These are phyloP conservation scores for Podospora anserina DNA, from an alignment of 495 filamentous ascomycete species.

Conservation along the genomic window DNA sequence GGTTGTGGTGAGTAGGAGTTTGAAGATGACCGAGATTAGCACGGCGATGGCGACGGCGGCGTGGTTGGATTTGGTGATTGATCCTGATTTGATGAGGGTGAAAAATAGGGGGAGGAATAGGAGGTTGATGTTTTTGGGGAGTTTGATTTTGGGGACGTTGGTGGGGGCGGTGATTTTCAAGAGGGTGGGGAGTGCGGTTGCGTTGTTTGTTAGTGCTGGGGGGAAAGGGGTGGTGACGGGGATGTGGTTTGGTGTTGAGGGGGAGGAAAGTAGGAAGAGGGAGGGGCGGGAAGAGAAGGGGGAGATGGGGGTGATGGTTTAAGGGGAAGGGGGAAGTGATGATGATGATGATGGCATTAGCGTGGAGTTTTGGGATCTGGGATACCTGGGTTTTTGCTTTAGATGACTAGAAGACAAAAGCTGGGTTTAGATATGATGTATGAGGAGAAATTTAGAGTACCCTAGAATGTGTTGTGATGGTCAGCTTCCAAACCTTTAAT, in stretches of 20 bases:
- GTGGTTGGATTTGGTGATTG: constrained; percentile 59
- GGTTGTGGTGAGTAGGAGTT: constrained; percentile 53
- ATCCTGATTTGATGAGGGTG: constrained; percentile 42
- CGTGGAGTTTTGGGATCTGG: not conserved
- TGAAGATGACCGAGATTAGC: constrained; percentile 59
- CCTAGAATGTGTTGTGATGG: not conserved
- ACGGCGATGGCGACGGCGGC: constrained; percentile 68
- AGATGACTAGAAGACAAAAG: not conserved
- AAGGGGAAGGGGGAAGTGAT: not conserved
- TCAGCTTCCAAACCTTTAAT: not conserved
- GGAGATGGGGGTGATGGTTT: not conserved
- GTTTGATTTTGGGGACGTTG: constrained; percentile 52
- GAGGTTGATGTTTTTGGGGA: constrained; percentile 48
- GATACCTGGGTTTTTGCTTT: not conserved
- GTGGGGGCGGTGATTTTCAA: constrained; percentile 50
- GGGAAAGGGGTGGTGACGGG: constrained; percentile 46
- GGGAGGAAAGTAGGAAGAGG: constrained; percentile 30
- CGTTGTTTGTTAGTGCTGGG: constrained; percentile 40
- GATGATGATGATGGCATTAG: not conserved
- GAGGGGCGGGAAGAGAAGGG: constrained; percentile 21
- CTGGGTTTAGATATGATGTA: no score
- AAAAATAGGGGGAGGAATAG: constrained; percentile 53
- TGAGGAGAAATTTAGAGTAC: no score
- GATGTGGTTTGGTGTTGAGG: constrained; percentile 42
- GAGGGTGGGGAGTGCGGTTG: constrained; percentile 39